Base-by-base conservation (phyloP, 1,284 basidiomycete species). In the Kwoniella shivajii region DNA sequence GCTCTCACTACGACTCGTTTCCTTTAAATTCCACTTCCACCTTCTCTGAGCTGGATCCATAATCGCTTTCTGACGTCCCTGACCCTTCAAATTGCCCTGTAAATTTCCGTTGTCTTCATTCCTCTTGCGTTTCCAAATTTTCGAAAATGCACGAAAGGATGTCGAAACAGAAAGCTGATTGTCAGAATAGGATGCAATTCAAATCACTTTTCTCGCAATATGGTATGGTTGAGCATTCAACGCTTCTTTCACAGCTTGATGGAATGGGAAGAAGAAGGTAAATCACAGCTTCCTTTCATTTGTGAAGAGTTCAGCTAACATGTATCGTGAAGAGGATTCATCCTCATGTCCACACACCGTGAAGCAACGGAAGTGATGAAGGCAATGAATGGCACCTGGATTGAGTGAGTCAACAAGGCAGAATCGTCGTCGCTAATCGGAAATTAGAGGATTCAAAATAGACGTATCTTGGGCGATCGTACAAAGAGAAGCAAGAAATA, bases 401-500 rank as follows among this genome's bases (percentile, higher is more conserved):
- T 74, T 36, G 66, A 72, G 74, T 74, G 39, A 64, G 74, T 61
- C 4, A 16, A 18, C 33, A 22, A 20, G 13, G 24, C 14, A 13
- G 3, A 14, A 11, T n/a, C n/a, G 4, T 5, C 20, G 33, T 13
- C 34, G 56, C 57, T 68, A 20, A 69, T 18, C 4, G 20, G 22
- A n/a, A 7, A 2, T n/a, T 38, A 74, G 73, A 18, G 72, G 72
- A 3, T 67, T 60, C 56, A 67, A 65, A 52, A 67, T 76, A 7
- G 73, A 76, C 46, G 60, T 76, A 5, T 74, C 74, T 6, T 76
- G 74, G 74, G 72, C 74, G 1, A 57, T 76, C n/a, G 68, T 72
- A n/a, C 74, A 76, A 59, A 60, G 71, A 37, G 69, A 74, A 50
- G 55, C 68, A 4, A 67, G 66, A 56, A 63, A 63, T 39, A 65